A percentile compares a stretch with the other conserved stretches of the same genome.
These are phyloP conservation scores for Salix koriyanagi DNA, from an alignment of 345 rosid species.

Conservation along the genomic window DNA sequence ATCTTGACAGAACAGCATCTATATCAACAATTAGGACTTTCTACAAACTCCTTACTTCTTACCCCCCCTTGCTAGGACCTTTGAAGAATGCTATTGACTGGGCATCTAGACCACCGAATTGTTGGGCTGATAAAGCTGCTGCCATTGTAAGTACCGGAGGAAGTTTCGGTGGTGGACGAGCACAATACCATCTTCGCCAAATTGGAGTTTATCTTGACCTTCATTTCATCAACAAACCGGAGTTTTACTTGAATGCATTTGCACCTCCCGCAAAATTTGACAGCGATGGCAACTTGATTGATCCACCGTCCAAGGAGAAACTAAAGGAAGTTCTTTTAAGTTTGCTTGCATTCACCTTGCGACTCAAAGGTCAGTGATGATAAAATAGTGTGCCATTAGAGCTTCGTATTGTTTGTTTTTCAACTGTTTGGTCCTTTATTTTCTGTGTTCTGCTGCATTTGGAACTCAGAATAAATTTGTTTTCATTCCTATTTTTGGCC, in stretches of 20 bases:
- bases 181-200: constrained; percentile 79
- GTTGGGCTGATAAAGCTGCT: constrained; percentile 82
- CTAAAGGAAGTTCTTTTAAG: constrained; percentile 52
- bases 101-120: constrained; percentile 84
- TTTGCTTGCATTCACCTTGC: constrained; percentile 51
- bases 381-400: neutral
- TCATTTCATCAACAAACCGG: constrained; percentile 88
- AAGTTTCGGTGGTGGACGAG: constrained; percentile 53
- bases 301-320: constrained; percentile 43
- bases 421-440: neutral
- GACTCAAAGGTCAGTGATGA: constrained; percentile 37
- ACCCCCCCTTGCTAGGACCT: constrained; percentile 39
- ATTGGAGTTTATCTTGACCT: constrained; percentile 73
- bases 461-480: neutral
- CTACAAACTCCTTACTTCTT: neutral
- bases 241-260: constrained; percentile 64
- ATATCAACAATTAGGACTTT: neutral
- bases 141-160: constrained; percentile 73
- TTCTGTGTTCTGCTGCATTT: neutral
- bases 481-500: neutral
- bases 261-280: constrained; percentile 80
- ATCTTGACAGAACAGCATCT: too few relatives aligned
- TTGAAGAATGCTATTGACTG: constrained; percentile 88
- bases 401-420: neutral
- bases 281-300: constrained; percentile 57